Base-by-base conservation (phyloP, 768 basidiomycete genomes). In the Kwoniella newhampshirensis region DNA sequence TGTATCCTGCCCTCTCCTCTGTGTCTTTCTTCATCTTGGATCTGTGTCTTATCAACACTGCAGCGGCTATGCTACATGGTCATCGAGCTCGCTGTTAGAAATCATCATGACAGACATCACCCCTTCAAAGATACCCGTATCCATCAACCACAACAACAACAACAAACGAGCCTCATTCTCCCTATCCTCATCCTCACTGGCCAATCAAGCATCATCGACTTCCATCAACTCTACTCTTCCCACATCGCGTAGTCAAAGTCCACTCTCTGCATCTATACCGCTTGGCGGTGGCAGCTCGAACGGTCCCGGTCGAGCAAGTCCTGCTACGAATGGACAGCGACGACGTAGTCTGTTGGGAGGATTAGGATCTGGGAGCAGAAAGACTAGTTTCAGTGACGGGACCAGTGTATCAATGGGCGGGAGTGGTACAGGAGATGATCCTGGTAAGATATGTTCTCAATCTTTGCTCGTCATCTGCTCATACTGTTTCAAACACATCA, bases 381-480 rank as follows among this genome's bases (percentile, higher is more conserved):
- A 58, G 25, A 58, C 48, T 2, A 51, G 49, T 17, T 58, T 58
- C 28, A 42, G 56, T 13, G 56, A 58, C 27, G 41, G 39, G 0
- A 43, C 23, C 8, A 30, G 45, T 15, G 21, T 50, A 50, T 39
- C n/a, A n/a, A 13, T 23, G 44, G 48, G 39, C 32, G 21, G 51
- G 8, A 46, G 43, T 47, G 49, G 57, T 42, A 6, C 25, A 8
- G 40, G 47, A 25, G 39, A 54, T 54, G 59, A 60, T 36, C 52
- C 59, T 23, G 53, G 59, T 60, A 26, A 49, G 59, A 35, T 44
- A 47, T 6, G n/a, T n/a, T n/a, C n/a, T n/a, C n/a, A n/a, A n/a
- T 55, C 13, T 53, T 13, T 32, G 20, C 9, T 20, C 32, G 27
- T 7, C 26, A 46, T 46, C 21, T 25, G 39, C 43, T 6, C 26